Conservation (phyloP, 1,284 basidiomycete genomes). For the Ustanciosporium gigantosporum region DNA sequence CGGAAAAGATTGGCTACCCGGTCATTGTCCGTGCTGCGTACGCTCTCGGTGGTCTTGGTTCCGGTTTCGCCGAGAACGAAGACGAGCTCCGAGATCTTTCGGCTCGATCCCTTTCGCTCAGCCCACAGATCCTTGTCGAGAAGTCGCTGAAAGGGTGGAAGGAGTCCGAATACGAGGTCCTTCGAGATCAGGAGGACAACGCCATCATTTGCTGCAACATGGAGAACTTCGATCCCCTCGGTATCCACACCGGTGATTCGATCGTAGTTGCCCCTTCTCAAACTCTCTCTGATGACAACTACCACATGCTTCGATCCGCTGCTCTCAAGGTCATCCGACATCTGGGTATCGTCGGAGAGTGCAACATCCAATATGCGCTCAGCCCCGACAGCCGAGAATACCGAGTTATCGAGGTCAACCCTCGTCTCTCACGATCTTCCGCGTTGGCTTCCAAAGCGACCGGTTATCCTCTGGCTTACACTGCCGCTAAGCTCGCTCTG, state of each 20-base stretch:
- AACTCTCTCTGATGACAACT: slow-evolving; percentile 90
- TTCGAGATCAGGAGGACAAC: slow-evolving; percentile 87
- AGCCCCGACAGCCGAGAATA: slow-evolving; percentile 92
- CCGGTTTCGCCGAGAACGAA: slow-evolving; percentile 93
- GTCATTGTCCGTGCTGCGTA: slow-evolving; percentile 98
- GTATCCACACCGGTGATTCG: slow-evolving; percentile 99
- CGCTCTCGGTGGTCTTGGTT: slow-evolving; percentile 96
- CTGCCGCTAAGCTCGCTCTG: slow-evolving; percentile 98
- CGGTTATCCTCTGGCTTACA: slow-evolving; percentile 98
- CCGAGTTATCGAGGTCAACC: slow-evolving; percentile 77
- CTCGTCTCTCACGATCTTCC: slow-evolving; percentile 61
- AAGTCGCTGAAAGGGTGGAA: slow-evolving; percentile 99
- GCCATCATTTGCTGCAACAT: slow-evolving; percentile 93
- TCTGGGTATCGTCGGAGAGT: slow-evolving; percentile 97
- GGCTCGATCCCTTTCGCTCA: slow-evolving; percentile 85
- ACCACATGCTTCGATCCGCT: slow-evolving; percentile 97
- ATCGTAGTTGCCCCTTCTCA: slow-evolving; percentile 99
- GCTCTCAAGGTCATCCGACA: slow-evolving; percentile 97
- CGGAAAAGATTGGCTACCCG: slow-evolving; percentile 90
- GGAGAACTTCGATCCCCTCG: slow-evolving; percentile 99
- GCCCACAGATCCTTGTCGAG: slow-evolving; percentile 95
- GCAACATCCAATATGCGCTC: slow-evolving; percentile 98
- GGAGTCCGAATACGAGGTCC: slow-evolving; percentile 98
- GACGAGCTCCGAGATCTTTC: slow-evolving; percentile 93
- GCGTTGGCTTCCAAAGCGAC: slow-evolving; percentile 98